A percentile compares a stretch with the other conserved stretches of the same genome.
phyloP scores from a whole-genome alignment of 805 yeast genomes.

The Yamadazyma olivae region DNA sequence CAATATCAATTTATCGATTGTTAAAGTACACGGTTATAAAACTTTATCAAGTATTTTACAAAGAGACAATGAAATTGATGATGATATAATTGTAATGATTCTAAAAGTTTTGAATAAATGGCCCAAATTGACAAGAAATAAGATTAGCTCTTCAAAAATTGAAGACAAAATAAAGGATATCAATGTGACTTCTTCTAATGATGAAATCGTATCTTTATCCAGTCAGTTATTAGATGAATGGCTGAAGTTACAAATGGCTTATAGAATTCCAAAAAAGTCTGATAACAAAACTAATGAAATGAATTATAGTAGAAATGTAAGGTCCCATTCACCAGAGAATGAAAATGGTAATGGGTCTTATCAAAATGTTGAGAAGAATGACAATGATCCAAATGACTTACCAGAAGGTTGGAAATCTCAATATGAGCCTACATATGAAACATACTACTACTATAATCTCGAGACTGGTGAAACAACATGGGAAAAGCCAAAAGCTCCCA shows the following conservation, averaged over 20 bases:
- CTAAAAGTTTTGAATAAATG: constrained; percentile 54
- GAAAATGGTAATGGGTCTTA: not conserved
- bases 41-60: constrained; percentile 63
- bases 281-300: constrained; percentile 10
- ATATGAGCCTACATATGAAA: constrained; percentile 41
- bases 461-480: constrained; percentile 49
- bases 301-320: constrained; percentile 19
- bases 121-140: constrained; percentile 67
- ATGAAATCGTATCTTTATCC: constrained; percentile 34
- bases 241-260: constrained; percentile 76
- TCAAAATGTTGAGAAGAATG: constrained; percentile 1
- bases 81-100: constrained; percentile 43
- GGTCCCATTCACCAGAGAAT: constrained; percentile 12
- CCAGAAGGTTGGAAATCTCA: constrained; percentile 71
- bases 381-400: constrained; percentile 18
- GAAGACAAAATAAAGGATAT: constrained; percentile 58
- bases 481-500: constrained; percentile 47
- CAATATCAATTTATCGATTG: constrained; percentile 53
- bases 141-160: constrained; percentile 70
- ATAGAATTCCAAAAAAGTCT: constrained; percentile 69
- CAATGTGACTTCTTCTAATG: constrained; percentile 17
- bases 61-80: constrained; percentile 22
- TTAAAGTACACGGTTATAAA: constrained; percentile 83
- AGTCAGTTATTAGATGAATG: constrained; percentile 57
- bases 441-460: constrained; percentile 54